Conservation (phyloP, 164 flowering plant genomes). For the Piper longum region DNA sequence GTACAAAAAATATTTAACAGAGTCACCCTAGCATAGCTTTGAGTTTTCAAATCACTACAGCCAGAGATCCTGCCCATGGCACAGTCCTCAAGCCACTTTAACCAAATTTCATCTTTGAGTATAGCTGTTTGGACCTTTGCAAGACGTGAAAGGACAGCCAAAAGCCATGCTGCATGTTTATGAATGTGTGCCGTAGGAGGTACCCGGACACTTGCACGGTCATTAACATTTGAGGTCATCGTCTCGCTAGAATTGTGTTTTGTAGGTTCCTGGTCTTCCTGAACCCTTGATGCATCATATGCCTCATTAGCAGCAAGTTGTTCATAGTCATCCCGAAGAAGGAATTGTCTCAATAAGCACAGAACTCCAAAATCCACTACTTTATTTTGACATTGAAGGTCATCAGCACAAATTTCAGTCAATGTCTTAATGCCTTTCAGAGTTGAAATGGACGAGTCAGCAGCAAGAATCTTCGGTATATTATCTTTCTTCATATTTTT, state of each 20-base stretch:
- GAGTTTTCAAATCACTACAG: slow-evolving; percentile 71
- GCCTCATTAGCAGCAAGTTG: slow-evolving; percentile 86
- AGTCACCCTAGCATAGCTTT: slow-evolving; percentile 88
- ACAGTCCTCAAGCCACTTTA: slow-evolving; percentile 94
- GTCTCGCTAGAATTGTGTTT: slow-evolving; percentile 29
- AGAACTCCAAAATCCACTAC: slow-evolving; percentile 60
- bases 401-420: slow-evolving; percentile 64
- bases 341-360: slow-evolving; percentile 64
- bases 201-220: slow-evolving; percentile 60
- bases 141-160: slow-evolving; percentile 66
- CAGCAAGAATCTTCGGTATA: slow-evolving; percentile 53
- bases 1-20: slow-evolving; percentile 55
- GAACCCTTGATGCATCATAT: slow-evolving; percentile 79
- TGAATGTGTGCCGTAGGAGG: slow-evolving; percentile 86
- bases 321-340: slow-evolving; percentile 86
- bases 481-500: slow-evolving; percentile 50
- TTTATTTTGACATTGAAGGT: slow-evolving; percentile 40
- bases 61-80: slow-evolving; percentile 80
- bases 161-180: slow-evolving; percentile 81
- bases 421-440: slow-evolving; percentile 79
- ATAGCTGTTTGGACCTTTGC: slow-evolving; percentile 65
- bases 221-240: slow-evolving; percentile 23
- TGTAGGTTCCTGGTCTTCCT: slow-evolving; percentile 39
- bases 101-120: slow-evolving; percentile 52
- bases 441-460: slow-evolving; percentile 84